A percentile compares a stretch with the other conserved stretches of the same genome.
Conservation (phyloP, 768 basidiomycete genomes). For the Termitomyces sp. region DNA sequence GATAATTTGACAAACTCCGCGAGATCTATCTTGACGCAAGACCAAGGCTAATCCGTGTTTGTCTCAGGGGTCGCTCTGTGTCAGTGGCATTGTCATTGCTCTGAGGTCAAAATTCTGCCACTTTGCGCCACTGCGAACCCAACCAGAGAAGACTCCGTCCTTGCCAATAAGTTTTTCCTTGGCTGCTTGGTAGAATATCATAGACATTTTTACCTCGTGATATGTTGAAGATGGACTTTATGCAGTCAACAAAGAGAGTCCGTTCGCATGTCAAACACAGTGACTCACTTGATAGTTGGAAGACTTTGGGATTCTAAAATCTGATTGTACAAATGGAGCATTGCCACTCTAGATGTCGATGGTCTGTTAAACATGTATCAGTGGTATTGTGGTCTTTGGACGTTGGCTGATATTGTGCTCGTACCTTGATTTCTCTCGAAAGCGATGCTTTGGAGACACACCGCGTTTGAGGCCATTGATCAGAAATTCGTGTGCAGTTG, state of each 20-base stretch:
- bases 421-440: slow-evolving; percentile 58
- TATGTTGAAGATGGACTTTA: slow-evolving; percentile 31
- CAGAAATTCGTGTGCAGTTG: slow-evolving; percentile 51
- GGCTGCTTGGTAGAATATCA: slow-evolving; percentile 43
- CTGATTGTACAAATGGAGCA: slow-evolving; percentile 42
- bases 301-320: slow-evolving; percentile 14
- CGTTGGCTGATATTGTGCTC: not conserved
- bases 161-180: slow-evolving; percentile 42
- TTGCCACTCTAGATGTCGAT: slow-evolving; percentile 43
- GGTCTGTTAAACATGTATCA: slow-evolving; percentile 33
- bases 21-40: not conserved
- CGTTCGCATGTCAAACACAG: not conserved
- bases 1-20: not conserved
- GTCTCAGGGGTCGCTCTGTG: not conserved
- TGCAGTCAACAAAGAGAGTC: not conserved
- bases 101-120: slow-evolving; percentile 46
- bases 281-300: slow-evolving; percentile 13
- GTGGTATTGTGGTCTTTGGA: not conserved
- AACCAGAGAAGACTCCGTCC: slow-evolving; percentile 51
- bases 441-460: slow-evolving; percentile 64
- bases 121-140: slow-evolving; percentile 49
- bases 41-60: not conserved
- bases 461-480: slow-evolving; percentile 82
- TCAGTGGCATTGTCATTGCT: not conserved
- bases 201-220: slow-evolving; percentile 34